phyloP scores from a whole-genome alignment of 169 alveolate species.

The Plasmodium inui region DNA sequence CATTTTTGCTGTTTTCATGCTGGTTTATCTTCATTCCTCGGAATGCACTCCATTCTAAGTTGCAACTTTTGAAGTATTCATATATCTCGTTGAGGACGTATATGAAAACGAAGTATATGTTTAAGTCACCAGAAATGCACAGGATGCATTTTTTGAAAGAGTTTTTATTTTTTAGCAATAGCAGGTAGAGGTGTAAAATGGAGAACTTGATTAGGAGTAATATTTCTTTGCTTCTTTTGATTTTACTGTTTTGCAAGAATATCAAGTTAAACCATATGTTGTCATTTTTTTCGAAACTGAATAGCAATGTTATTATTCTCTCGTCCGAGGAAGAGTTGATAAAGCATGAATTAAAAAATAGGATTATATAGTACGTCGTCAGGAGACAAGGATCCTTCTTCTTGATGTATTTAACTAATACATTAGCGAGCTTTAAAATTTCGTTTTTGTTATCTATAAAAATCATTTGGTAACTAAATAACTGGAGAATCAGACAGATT shows the following conservation, averaged over 20 bases:
- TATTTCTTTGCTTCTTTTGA: conserved; percentile 49
- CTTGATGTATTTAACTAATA: conserved; percentile 46
- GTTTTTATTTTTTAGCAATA: conserved; percentile 61
- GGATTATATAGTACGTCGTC: conserved; percentile 28
- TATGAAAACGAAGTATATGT: conserved; percentile 60
- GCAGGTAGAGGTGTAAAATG: conserved; percentile 57
- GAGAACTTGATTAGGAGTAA: conserved; percentile 62
- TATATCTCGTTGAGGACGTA: conserved; percentile 61
- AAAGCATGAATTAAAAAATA: conserved; percentile 68
- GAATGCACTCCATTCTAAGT: conserved; percentile 3
- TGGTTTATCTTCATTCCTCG: background rate
- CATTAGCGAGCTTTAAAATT: conserved; percentile 36
- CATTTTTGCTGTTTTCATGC: conserved; percentile 2
- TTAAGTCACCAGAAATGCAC: conserved; percentile 63
- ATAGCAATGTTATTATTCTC: conserved; percentile 36
- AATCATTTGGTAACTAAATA: conserved; percentile 34
- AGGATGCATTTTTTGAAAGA: conserved; percentile 52
- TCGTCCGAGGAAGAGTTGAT: conserved; percentile 43
- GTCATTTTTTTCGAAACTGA: conserved; percentile 60
- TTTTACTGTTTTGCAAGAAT: conserved; percentile 38
- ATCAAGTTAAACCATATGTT: conserved; percentile 66
- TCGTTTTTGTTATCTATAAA: conserved; percentile 68
- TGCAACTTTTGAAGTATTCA: conserved; percentile 48
- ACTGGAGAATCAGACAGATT: conserved; percentile 49
- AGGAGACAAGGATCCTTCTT: conserved; percentile 17